Evolutionary conservation across 306 rosid species (phyloP).

Genomic region (Hippophae gyantsensis): DNA sequence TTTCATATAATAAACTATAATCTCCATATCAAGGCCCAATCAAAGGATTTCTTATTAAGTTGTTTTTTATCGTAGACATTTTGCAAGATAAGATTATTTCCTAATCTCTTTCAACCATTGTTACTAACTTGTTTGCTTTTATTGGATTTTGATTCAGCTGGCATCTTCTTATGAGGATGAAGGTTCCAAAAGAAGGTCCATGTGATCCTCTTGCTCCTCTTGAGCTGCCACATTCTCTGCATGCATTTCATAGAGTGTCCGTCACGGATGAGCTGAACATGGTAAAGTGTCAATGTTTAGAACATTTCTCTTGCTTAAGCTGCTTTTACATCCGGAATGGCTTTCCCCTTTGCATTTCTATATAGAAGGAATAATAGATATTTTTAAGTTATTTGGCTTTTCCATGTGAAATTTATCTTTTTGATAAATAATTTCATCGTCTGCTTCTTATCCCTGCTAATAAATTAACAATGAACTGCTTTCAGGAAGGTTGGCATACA

Average conservation of each 20-base stretch:
- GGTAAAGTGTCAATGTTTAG: constrained; percentile 31
- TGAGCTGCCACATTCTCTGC: constrained; percentile 88
- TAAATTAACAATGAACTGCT: constrained; percentile 12
- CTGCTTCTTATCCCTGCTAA: constrained; percentile 10
- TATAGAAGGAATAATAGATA: not conserved
- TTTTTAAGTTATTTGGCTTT: constrained; percentile 1
- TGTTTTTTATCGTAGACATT: constrained; percentile 5
- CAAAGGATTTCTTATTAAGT: not conserved
- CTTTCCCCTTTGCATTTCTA: not conserved
- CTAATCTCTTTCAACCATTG: constrained; percentile 1
- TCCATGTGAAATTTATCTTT: constrained; percentile 7
- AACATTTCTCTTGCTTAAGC: not conserved
- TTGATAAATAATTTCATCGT: constrained; percentile 3
- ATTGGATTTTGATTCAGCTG: constrained; percentile 39
- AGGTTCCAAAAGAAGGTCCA: constrained; percentile 64
- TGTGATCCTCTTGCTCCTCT: constrained; percentile 90
- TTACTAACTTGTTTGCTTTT: constrained; percentile 8
- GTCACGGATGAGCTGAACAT: constrained; percentile 49
- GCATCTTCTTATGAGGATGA: constrained; percentile 96
- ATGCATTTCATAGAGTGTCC: constrained; percentile 71
- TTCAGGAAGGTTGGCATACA: constrained; percentile 79
- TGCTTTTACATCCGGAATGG: constrained; percentile 2
- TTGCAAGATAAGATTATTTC: not conserved
- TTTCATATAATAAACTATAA: no score
- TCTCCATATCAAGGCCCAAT: no score